Percentiles rank a stretch among this genome's conserved stretches.
Evolutionary conservation across 1,284 basidiomycete genomes (phyloP).

Genomic region (Leucoagaricus sp.): DNA sequence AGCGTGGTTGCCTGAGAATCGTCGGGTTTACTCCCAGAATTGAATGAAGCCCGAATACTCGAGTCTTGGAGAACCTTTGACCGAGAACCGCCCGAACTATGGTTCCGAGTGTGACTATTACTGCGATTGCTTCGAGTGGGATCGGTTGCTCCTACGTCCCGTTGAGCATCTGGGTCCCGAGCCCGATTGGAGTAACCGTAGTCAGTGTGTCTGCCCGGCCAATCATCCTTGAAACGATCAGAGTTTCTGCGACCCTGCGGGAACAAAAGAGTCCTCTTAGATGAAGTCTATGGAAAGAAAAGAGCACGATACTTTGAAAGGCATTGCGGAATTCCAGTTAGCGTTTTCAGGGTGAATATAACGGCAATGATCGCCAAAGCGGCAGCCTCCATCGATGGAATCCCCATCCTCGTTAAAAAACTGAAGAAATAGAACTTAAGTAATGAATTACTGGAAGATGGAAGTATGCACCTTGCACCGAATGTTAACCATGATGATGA

Average conservation of each 20-base stretch:
- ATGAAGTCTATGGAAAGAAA: neutral
- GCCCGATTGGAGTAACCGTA: neutral
- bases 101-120: neutral
- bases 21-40: neutral
- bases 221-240: neutral
- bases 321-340: conserved; percentile 22
- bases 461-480: conserved; percentile 9
- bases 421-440: conserved; percentile 14
- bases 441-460: neutral
- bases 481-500: neutral
- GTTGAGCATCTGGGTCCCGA: neutral
- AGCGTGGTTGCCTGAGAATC: neutral
- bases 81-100: neutral
- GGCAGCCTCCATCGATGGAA: conserved; percentile 19
- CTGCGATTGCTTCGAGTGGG: neutral
- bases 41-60: neutral
- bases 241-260: neutral
- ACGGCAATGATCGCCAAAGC: conserved; percentile 17
- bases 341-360: conserved; percentile 30
- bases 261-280: neutral
- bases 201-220: neutral
- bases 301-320: neutral
- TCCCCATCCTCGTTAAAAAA: conserved; percentile 27
- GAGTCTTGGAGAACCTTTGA: neutral
- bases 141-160: no score